Evolutionary conservation across 805 yeast species (phyloP), one percentile per base, ranked within the genome.

Genomic region (Alloascoidea hylecoeti): DNA sequence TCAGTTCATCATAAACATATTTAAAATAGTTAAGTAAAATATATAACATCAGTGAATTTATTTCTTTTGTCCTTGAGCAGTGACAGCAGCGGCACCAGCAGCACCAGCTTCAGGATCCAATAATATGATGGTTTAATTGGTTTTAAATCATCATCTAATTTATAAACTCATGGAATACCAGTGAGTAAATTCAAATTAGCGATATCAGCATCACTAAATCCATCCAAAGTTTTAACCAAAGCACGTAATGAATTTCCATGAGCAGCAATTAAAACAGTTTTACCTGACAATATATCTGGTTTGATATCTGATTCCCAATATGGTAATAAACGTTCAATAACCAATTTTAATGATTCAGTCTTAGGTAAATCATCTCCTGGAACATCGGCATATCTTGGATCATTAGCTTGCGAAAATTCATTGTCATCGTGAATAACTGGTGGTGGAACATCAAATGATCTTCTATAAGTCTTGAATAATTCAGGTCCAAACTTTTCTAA

Each of bases 51-150:
- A 16, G 15, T 16, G 36, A 18, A 36, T 18, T 43, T 60, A 66
- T 52, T 72, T 70, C 69, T 73, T 75, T 61, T 70, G 70, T 63
- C 97, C 97, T 71, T 88, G 97, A 54, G 84, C 84, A 54, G 96
- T 96, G 53, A 88, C 97, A 43, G 96, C 96, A 58, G 96, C 96
- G 49, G 96, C 97, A 73, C 97, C 97, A 41, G 96, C 96, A 48
- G 88, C 95, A 56, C 96, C 97, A 56, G 96, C 97, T 71, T 85
- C 96, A 56, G 97, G 97, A 69, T 88, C 97, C 66, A 88, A 79
- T 88, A 88, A 75, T 88, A 84, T 52, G 94, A 77, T 51, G 85
- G 81, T 78, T 86, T 86, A 59, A 78, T 69, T 66, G 96, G 96
- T 66, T 75, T 75, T 66, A 88, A 76, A 55, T 72, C 58, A 39